phyloP scores from a whole-genome alignment of 805 yeast species.

The Starmerella apis region DNA sequence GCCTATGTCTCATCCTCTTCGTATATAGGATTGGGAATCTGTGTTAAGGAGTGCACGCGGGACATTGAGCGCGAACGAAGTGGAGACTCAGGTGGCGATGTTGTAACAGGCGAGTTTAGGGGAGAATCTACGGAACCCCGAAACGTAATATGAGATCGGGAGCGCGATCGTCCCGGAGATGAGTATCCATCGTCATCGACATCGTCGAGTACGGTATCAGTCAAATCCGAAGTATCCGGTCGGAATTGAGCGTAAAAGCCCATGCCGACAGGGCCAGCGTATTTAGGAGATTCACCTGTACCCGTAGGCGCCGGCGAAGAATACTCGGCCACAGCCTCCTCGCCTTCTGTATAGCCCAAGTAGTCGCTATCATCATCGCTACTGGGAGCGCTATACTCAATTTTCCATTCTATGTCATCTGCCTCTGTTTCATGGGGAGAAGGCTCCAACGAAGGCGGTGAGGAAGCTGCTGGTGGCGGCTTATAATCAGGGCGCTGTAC shows the following conservation, averaged over 20 bases:
- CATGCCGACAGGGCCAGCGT: slow-evolving; percentile 3
- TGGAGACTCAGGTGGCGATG: not conserved
- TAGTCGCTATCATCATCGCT: slow-evolving; percentile 5
- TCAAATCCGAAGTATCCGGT: not conserved
- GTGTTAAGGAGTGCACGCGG: slow-evolving; percentile 3
- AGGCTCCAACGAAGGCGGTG: slow-evolving; percentile 4
- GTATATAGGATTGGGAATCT: not conserved
- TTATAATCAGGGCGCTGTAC: too few relatives aligned
- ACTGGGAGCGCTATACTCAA: not conserved
- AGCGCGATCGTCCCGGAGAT: slow-evolving; percentile 6
- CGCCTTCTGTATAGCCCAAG: not conserved
- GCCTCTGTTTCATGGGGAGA: not conserved
- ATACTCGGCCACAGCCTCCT: slow-evolving; percentile 1
- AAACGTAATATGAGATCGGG: not conserved
- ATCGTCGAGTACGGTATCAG: not conserved
- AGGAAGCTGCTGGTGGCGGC: not conserved
- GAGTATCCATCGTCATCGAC: slow-evolving; percentile 9
- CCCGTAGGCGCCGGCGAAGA: not conserved
- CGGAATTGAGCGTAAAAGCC: slow-evolving; percentile 13
- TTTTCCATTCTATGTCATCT: not conserved
- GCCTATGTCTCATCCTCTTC: slow-evolving; percentile 4
- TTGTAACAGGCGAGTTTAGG: not conserved
- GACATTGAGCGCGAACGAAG: not conserved
- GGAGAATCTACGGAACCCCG: not conserved
- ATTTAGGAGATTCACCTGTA: not conserved